Conservation (phyloP, 2,329 filamentous ascomycete genomes). For the Teratosphaeria viscida region DNA sequence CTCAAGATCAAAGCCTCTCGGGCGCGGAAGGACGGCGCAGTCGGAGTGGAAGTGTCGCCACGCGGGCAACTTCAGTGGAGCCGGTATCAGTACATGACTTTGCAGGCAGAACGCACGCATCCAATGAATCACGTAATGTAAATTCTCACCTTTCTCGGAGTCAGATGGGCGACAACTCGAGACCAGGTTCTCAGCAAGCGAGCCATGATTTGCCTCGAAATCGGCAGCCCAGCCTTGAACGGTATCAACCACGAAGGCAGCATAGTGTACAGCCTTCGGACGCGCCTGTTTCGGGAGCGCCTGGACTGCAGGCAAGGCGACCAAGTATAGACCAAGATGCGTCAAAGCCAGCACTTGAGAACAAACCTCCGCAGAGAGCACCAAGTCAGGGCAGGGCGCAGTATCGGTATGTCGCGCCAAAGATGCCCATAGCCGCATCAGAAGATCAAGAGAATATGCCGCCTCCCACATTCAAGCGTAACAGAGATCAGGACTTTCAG, state of each 20-base stretch:
- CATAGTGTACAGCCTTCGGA: slow-evolving; percentile 15
- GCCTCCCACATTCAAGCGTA: slow-evolving; percentile 55
- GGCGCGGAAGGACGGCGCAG: slow-evolving; percentile 16
- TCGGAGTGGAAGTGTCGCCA: slow-evolving; percentile 22
- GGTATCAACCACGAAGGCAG: slow-evolving; percentile 13
- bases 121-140: slow-evolving; percentile 18
- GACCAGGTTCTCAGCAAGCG: slow-evolving; percentile 19
- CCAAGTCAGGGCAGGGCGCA: slow-evolving; percentile 31
- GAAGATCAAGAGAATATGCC: slow-evolving; percentile 81
- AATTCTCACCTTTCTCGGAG: slow-evolving; percentile 16
- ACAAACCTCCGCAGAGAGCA: slow-evolving; percentile 27
- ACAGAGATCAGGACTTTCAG: slow-evolving; percentile 46
- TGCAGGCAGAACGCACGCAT: slow-evolving; percentile 15
- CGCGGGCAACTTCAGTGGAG: slow-evolving; percentile 23
- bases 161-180: slow-evolving; percentile 17
- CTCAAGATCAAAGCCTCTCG: slow-evolving; percentile 17
- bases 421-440: slow-evolving; percentile 48
- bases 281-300: neutral
- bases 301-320: slow-evolving; percentile 4
- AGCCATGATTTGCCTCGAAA: slow-evolving; percentile 17
- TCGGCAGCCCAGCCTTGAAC: slow-evolving; percentile 21
- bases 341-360: slow-evolving; percentile 11
- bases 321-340: slow-evolving; percentile 17
- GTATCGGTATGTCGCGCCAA: slow-evolving; percentile 37
- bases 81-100: slow-evolving; percentile 27